A percentile compares a stretch with the other conserved stretches of the same genome.
Evolutionary conservation across 2,329 filamentous ascomycete species (phyloP).

Genomic region (Microsporum ferrugineum): DNA sequence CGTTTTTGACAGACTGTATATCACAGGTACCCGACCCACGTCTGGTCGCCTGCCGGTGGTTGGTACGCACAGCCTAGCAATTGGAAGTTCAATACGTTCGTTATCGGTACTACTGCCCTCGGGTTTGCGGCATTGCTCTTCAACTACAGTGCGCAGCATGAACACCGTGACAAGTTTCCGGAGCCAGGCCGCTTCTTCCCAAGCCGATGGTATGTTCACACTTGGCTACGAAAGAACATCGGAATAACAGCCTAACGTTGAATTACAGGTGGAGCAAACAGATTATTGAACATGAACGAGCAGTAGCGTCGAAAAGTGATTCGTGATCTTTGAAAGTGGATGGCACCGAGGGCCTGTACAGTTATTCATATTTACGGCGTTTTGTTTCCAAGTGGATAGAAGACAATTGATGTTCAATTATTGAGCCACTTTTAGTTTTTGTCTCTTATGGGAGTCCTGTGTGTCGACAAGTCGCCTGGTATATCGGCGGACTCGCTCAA

Average conservation of each 20-base stretch:
- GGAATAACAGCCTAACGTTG: conserved; percentile 16
- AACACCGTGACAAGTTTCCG: conserved; percentile 63
- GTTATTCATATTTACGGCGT: conserved; percentile 3
- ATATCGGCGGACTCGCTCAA: conserved; percentile 36
- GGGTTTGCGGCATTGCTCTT: conserved; percentile 58
- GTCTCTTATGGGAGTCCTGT: conserved; percentile 18
- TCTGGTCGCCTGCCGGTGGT: conserved; percentile 96
- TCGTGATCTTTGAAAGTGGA: conserved; percentile 4
- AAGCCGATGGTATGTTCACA: conserved; percentile 59
- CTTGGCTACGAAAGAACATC: conserved; percentile 9
- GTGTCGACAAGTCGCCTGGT: conserved; percentile 31
- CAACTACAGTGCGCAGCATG: conserved; percentile 62
- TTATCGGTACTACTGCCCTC: conserved; percentile 57
- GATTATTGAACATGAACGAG: conserved; percentile 55
- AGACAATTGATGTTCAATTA: conserved; percentile 9
- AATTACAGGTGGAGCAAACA: conserved; percentile 56
- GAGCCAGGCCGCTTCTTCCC: conserved; percentile 68
- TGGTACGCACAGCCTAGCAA: conserved; percentile 94
- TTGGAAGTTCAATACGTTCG: conserved; percentile 84
- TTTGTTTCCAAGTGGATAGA: conserved; percentile 6
- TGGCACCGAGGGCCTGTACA: background rate
- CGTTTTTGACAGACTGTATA: background rate
- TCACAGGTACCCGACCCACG: conserved; percentile 85
- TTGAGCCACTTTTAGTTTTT: background rate
- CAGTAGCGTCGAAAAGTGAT: conserved; percentile 26